Evolutionary conservation across 306 rosid species (phyloP), one percentile per base, ranked within the genome.

Genomic region (Hippophae gyantsensis): DNA sequence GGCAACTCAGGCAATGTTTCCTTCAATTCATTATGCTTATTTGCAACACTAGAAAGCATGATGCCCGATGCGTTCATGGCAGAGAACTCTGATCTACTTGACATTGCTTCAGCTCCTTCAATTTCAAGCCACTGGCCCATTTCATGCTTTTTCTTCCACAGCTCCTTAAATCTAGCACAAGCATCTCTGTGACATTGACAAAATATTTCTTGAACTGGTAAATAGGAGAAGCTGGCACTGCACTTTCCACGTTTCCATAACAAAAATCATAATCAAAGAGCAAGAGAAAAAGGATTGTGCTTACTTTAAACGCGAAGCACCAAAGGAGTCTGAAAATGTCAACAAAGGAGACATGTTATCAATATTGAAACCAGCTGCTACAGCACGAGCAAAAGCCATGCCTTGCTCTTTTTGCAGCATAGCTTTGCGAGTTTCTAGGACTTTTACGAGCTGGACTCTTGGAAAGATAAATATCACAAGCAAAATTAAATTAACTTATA

Each of bases 41-140:
- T 65, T 60, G 79, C 69, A 78, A 75, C 55, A 62, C 75, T 81
- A 46, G 97, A 69, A 75, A 80, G 89, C 72, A 82, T 43, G 69
- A 88, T 70, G 48, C 90, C 87, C 6, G 97, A 84, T 52, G 74
- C 70, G 77, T 77, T 84, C 71, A 72, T 76, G 13, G 89, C 67
- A 71, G 89, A 56, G 71, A 81, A 73, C 69, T 87, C 89, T 48
- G 84, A 43, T 48, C 84, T 79, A 73, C 51, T 73, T 74, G 83
- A 63, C 75, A 92, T 71, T 56, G 76, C 79, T 69, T 88, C 99
- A 65, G 94, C 82, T 54, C 89, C 89, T 71, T 82, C 99, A 59
- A 93, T 86, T 74, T 93, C 97, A 69, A 88, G 80, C 99, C 99
- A 93, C 66, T 88, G 99, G 48, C 99, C 99, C 60, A 76, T 84